Percentiles rank a stretch among this genome's conserved stretches.
phyloP scores from a whole-genome alignment of 1,284 basidiomycete species.

The Cryptococcus sp. region DNA sequence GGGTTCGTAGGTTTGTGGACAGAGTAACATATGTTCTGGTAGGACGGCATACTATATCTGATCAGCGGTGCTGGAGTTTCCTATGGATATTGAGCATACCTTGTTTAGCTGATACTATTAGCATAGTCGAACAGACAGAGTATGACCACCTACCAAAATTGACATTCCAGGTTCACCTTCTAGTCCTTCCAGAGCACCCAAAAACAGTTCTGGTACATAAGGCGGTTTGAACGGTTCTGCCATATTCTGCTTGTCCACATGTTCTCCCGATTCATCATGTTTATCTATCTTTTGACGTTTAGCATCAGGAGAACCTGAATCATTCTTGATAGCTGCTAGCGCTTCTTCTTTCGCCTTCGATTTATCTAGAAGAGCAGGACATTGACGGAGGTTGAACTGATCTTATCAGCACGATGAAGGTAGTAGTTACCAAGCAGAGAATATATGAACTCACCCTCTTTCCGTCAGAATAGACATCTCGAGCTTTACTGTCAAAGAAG shows the following conservation, averaged over 20 bases:
- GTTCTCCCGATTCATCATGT: constrained; percentile 3
- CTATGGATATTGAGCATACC: neutral
- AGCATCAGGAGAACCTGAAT: constrained; percentile 16
- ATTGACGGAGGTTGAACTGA: constrained; percentile 75
- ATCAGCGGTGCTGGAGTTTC: neutral
- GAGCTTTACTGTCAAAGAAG: constrained; percentile 67
- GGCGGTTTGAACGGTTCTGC: constrained; percentile 73
- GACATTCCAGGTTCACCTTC: constrained; percentile 63
- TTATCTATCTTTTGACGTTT: constrained; percentile 30
- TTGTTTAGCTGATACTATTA: constrained; percentile 27
- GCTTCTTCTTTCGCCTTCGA: constrained; percentile 30
- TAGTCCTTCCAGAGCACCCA: constrained; percentile 66
- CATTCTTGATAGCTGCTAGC: constrained; percentile 13
- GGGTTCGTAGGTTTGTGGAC: constrained; percentile 40
- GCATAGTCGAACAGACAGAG: constrained; percentile 50
- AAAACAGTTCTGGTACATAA: constrained; percentile 64
- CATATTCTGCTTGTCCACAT: constrained; percentile 38
- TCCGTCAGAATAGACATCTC: constrained; percentile 58
- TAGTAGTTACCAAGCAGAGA: neutral
- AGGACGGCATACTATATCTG: constrained; percentile 61
- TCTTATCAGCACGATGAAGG: neutral
- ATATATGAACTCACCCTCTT: constrained; percentile 55
- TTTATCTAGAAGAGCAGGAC: constrained; percentile 75
- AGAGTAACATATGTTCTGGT: constrained; percentile 70
- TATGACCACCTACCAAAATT: constrained; percentile 56